These are phyloP conservation scores for Tilletia horrida DNA, from an alignment of 1,284 basidiomycete species.

Conservation along the genomic window DNA sequence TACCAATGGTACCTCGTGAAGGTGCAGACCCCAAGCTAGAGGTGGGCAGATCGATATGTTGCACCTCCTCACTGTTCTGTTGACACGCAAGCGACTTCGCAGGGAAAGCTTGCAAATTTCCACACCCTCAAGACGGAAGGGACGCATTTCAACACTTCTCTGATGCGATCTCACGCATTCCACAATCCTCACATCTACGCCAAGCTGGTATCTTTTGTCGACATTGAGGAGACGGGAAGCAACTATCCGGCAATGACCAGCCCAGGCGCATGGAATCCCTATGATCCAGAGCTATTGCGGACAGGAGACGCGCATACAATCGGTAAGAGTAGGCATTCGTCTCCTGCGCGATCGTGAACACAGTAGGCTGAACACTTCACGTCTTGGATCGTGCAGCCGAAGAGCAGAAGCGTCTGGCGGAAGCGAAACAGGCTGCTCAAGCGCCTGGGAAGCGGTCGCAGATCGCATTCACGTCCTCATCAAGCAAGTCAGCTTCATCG, in stretches of 20 bases:
- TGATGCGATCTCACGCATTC: conserved; percentile 83
- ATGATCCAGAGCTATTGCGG: background rate
- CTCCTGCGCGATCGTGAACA: too few relatives aligned
- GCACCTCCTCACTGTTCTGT: background rate
- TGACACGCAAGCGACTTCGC: background rate
- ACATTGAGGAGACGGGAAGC: conserved; percentile 69
- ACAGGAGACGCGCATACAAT: conserved; percentile 7
- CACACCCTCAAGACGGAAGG: conserved; percentile 66
- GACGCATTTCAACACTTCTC: conserved; percentile 87
- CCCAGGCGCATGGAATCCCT: background rate
- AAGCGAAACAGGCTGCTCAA: conserved; percentile 11
- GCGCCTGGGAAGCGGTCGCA: conserved; percentile 3
- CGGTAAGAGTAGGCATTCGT: background rate
- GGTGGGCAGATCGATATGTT: background rate
- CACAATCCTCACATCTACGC: conserved; percentile 90
- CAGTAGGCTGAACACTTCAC: too few relatives aligned
- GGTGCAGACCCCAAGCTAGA: conserved; percentile 2
- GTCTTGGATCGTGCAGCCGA: background rate
- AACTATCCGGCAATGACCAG: conserved; percentile 8
- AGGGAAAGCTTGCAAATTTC: conserved; percentile 66
- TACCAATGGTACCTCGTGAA: background rate
- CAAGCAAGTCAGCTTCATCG: background rate
- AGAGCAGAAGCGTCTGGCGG: conserved; percentile 7
- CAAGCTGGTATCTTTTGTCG: conserved; percentile 85
- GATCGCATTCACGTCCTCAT: conserved; percentile 11